These are phyloP conservation scores for Mytilinidion resinicola DNA, from an alignment of 495 filamentous ascomycete genomes.

Conservation along the genomic window DNA sequence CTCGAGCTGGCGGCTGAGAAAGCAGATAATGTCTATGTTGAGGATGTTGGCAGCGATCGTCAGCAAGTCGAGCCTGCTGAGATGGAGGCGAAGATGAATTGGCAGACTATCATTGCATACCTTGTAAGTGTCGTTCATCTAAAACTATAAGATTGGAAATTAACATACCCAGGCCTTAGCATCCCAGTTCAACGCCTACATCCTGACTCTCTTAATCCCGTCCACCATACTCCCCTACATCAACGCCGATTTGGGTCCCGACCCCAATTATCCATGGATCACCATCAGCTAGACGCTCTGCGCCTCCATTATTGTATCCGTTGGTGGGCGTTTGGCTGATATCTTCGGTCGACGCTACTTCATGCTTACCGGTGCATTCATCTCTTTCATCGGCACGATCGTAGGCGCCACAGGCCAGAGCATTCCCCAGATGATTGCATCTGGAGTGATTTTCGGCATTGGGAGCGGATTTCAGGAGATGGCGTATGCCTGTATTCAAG, in stretches of 20 bases:
- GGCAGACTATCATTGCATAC: constrained; percentile 10
- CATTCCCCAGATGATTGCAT: constrained; percentile 16
- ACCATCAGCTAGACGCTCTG: constrained; percentile 5
- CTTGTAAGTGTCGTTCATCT: background rate
- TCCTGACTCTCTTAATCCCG: constrained; percentile 10
- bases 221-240: constrained; percentile 8
- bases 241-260: constrained; percentile 10
- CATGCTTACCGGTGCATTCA: constrained; percentile 5
- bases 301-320: constrained; percentile 10
- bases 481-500: constrained; percentile 7
- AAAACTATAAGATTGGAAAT: background rate
- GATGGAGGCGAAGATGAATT: constrained; percentile 11
- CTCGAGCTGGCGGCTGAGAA: no score
- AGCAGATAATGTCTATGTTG: background rate
- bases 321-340: constrained; percentile 7
- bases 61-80: constrained; percentile 2
- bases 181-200: constrained; percentile 13
- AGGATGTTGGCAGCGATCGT: background rate
- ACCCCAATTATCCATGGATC: constrained; percentile 14
- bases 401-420: constrained; percentile 8
- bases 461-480: constrained; percentile 12
- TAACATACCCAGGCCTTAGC: constrained; percentile 1
- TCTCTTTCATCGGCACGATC: constrained; percentile 9
- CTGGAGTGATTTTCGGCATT: constrained; percentile 10
- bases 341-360: constrained; percentile 15